Conservation (phyloP, 306 rosid genomes). For the Quercus engelmannii region DNA sequence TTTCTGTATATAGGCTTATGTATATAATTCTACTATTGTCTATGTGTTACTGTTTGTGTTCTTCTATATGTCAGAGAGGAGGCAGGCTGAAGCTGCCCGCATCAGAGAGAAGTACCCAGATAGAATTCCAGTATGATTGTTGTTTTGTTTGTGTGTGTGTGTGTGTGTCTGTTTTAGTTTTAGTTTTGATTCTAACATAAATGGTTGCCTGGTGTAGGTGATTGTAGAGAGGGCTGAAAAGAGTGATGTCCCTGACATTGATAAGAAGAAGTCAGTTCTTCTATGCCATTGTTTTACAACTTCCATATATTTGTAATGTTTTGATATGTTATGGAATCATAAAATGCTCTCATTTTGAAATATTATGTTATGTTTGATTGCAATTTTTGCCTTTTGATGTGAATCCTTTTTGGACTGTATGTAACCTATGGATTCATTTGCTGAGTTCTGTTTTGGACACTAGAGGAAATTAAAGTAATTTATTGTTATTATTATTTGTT, state of each 20-base stretch:
- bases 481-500: not conserved
- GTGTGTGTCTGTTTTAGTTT: not conserved
- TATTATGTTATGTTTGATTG: not conserved
- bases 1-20: no score
- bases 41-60: not conserved
- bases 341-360: not conserved
- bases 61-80: constrained; percentile 42
- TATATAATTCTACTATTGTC: not conserved
- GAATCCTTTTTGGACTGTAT: not conserved
- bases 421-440: not conserved
- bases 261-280: constrained; percentile 54
- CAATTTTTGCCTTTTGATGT: not conserved
- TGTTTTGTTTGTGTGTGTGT: not conserved
- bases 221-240: constrained; percentile 69
- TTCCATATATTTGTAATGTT: not conserved
- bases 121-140: constrained; percentile 60
- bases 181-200: constrained; percentile 1
- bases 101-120: constrained; percentile 68
- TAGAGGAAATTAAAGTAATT: not conserved
- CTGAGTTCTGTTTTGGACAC: not conserved
- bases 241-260: constrained; percentile 64
- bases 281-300: not conserved
- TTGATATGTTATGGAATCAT: not conserved
- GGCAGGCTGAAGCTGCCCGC: constrained; percentile 62
- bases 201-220: constrained; percentile 38